These are phyloP conservation scores for Cladosporium oxysporum DNA, from an alignment of 2,329 filamentous ascomycete genomes.

Conservation along the genomic window DNA sequence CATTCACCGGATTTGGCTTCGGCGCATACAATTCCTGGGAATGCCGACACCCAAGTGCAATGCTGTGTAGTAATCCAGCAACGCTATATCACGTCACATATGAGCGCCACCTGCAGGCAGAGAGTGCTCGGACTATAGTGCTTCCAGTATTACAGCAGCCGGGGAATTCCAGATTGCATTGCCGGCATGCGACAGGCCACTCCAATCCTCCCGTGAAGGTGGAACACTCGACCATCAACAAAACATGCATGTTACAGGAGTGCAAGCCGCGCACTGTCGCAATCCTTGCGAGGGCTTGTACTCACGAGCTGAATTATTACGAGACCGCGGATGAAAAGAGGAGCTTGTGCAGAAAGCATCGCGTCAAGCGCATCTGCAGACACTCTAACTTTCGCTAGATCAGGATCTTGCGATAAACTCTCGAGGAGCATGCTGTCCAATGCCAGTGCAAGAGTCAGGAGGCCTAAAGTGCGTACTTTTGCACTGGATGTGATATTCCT, in stretches of 20 bases:
- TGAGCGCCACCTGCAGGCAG: background rate
- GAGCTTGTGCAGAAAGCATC: background rate
- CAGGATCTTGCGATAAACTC: slow-evolving; percentile 7
- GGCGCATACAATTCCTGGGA: background rate
- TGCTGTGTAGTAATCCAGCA: background rate
- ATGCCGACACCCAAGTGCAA: background rate
- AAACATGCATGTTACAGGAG: background rate
- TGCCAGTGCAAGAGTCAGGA: background rate
- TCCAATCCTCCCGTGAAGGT: slow-evolving; percentile 1
- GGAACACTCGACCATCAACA: slow-evolving; percentile 1
- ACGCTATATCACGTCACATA: background rate
- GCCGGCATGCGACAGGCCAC: background rate
- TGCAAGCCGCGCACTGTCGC: background rate
- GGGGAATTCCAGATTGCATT: background rate
- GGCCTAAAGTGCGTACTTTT: background rate
- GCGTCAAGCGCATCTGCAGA: slow-evolving; percentile 1
- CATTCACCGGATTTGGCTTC: background rate
- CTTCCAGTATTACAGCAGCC: background rate
- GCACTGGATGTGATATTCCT: background rate
- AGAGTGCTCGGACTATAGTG: background rate
- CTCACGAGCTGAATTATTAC: background rate
- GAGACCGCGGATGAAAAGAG: background rate
- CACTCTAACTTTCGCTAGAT: slow-evolving; percentile 13
- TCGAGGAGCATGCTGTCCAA: background rate
- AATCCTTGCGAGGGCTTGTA: background rate